phyloP scores from a whole-genome alignment of 2,329 filamentous ascomycete species.

The Cladophialophora yegresii region DNA sequence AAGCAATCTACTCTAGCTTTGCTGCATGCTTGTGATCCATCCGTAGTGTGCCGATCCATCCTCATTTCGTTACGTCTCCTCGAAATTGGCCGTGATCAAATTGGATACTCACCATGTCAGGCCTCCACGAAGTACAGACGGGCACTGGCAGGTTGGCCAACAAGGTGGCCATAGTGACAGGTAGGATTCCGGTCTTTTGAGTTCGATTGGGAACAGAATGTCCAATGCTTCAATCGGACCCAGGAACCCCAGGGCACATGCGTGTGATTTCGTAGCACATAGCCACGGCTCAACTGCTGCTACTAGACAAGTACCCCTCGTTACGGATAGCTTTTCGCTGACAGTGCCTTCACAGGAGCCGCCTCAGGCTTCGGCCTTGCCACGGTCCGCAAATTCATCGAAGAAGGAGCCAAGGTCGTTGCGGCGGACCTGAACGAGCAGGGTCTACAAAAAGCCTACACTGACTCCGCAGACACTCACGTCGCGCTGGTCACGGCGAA shows the following conservation, averaged over 20 bases:
- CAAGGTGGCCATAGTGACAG: slow-evolving; percentile 52
- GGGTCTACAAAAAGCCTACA: slow-evolving; percentile 25
- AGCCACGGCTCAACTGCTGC: background rate
- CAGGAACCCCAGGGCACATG: background rate
- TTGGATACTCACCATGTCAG: slow-evolving; percentile 23
- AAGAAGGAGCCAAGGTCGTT: slow-evolving; percentile 48
- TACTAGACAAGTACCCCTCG: background rate
- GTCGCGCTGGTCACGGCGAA: slow-evolving; percentile 30
- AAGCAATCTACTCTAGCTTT: background rate
- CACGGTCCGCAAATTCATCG: slow-evolving; percentile 44
- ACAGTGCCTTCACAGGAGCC: slow-evolving; percentile 39
- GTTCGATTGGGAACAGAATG: background rate
- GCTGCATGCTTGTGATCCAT: background rate
- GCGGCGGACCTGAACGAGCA: slow-evolving; percentile 46
- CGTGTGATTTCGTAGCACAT: background rate
- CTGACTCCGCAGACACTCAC: slow-evolving; percentile 18
- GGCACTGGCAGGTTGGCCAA: slow-evolving; percentile 43
- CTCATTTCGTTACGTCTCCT: background rate
- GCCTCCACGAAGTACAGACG: slow-evolving; percentile 34
- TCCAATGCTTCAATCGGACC: background rate
- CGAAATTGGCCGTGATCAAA: background rate
- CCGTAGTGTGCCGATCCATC: background rate
- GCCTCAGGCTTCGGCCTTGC: slow-evolving; percentile 49
- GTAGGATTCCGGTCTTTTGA: slow-evolving; percentile 35
- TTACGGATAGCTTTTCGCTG: background rate